Evolutionary conservation across 805 yeast species (phyloP).

Genomic region (Hyphopichia homilentoma): DNA sequence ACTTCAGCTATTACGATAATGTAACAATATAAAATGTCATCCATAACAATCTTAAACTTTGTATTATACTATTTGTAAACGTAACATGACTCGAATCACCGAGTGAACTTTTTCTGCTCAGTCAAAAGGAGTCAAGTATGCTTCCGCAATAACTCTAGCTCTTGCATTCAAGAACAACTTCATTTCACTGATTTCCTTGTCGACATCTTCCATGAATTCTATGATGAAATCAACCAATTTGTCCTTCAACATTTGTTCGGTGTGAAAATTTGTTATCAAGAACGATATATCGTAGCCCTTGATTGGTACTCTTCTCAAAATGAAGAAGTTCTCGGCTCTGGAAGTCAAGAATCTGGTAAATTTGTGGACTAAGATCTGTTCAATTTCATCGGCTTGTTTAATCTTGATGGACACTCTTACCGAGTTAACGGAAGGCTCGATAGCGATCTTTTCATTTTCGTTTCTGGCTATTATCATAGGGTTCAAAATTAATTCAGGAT

Average conservation of each 20-base stretch:
- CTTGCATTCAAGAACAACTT: conserved; percentile 94
- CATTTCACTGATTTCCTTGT: conserved; percentile 98
- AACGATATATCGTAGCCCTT: conserved; percentile 92
- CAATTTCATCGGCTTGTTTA: conserved; percentile 97
- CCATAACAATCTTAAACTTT: too few species aligned
- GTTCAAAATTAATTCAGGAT: conserved; percentile 80
- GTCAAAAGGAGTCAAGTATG: conserved; percentile 87
- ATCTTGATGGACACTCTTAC: conserved; percentile 87
- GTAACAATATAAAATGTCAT: too few species aligned
- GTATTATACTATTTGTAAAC: too few species aligned
- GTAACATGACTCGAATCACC: too few species aligned
- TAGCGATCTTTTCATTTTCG: conserved; percentile 86
- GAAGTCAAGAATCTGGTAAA: conserved; percentile 91
- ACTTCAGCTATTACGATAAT: too few species aligned
- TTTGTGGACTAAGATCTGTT: conserved; percentile 88
- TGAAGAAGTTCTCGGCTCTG: conserved; percentile 92
- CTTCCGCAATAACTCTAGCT: conserved; percentile 97
- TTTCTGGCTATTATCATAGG: conserved; percentile 90
- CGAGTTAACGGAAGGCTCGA: conserved; percentile 92
- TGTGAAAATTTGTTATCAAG: conserved; percentile 88
- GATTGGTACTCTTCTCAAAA: conserved; percentile 86
- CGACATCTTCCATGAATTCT: conserved; percentile 99
- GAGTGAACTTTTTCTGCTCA: too few species aligned
- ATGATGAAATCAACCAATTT: conserved; percentile 94
- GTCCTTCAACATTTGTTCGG: conserved; percentile 92